Conservation (phyloP, 441 rosid species). For the Adansonia grandidieri region DNA sequence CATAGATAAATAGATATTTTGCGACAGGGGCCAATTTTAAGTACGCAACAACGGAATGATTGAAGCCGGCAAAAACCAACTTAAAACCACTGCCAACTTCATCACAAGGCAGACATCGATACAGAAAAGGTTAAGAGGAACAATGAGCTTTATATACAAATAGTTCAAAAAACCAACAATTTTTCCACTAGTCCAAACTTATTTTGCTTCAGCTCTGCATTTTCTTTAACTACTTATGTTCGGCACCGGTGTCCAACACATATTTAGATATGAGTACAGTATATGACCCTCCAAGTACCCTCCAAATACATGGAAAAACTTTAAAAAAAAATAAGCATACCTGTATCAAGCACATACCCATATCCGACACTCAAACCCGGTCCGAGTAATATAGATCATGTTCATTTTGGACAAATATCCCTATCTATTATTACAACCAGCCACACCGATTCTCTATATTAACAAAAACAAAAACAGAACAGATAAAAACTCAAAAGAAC, state of each 20-base stretch:
- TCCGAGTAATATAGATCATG: not conserved
- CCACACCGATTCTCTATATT: not conserved
- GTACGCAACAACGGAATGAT: conserved; percentile 2
- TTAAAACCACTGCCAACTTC: not conserved
- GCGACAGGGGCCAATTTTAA: not conserved
- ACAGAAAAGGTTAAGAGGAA: not conserved
- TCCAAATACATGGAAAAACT: not conserved
- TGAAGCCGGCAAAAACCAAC: not conserved
- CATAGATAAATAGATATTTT: not conserved
- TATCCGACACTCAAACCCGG: not conserved
- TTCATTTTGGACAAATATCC: conserved; percentile 18
- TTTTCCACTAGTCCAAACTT: not conserved
- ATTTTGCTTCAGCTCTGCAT: not conserved
- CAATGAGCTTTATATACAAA: not conserved
- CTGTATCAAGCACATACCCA: not conserved
- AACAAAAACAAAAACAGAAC: conserved; percentile 6
- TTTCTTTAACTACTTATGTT: not conserved
- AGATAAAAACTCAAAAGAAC: not conserved
- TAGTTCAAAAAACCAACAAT: not conserved
- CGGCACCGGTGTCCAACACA: not conserved
- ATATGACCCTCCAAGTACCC: not conserved
- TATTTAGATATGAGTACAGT: not conserved
- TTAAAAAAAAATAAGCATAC: too few relatives aligned
- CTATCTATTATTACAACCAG: not conserved
- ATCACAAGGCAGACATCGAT: not conserved